phyloP scores from a whole-genome alignment of 345 rosid species.

The Trapa incisa region DNA sequence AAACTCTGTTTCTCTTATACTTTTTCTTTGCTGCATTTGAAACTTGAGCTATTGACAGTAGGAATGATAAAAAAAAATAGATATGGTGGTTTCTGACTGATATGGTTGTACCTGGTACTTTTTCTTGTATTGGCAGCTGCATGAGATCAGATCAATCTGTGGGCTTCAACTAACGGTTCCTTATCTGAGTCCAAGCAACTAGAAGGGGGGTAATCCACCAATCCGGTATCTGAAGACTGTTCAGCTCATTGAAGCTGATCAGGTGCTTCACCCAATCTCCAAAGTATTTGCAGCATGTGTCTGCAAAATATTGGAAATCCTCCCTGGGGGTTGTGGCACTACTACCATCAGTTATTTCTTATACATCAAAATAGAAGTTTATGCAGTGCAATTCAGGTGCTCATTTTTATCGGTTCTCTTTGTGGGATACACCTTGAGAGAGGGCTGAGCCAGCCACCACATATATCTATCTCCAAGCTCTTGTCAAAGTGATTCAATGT shows the following conservation, averaged over 20 bases:
- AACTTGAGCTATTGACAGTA: background rate
- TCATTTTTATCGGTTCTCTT: background rate
- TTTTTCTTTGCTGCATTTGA: background rate
- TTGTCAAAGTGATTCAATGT: conserved; percentile 59
- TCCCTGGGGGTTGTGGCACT: conserved; percentile 21
- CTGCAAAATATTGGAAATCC: conserved; percentile 46
- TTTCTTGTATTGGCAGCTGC: conserved; percentile 40
- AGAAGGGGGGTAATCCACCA: conserved; percentile 45
- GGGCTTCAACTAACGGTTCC: conserved; percentile 50
- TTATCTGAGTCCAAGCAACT: conserved; percentile 47
- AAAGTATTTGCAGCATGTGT: conserved; percentile 42
- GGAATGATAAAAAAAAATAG: background rate
- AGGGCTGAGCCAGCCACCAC: conserved; percentile 60
- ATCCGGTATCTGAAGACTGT: conserved; percentile 30
- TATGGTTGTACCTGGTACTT: conserved; percentile 36
- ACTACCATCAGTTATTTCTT: background rate
- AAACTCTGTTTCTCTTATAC: background rate
- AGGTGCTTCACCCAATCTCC: conserved; percentile 49
- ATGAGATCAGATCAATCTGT: conserved; percentile 54
- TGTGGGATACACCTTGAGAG: conserved; percentile 25
- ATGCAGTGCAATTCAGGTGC: background rate
- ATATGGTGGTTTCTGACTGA: background rate
- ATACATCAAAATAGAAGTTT: background rate
- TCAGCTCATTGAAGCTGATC: conserved; percentile 61
- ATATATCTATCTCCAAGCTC: conserved; percentile 51